Base-by-base conservation (phyloP, 1,139 yeast species). In the Geotrichum reessii region DNA sequence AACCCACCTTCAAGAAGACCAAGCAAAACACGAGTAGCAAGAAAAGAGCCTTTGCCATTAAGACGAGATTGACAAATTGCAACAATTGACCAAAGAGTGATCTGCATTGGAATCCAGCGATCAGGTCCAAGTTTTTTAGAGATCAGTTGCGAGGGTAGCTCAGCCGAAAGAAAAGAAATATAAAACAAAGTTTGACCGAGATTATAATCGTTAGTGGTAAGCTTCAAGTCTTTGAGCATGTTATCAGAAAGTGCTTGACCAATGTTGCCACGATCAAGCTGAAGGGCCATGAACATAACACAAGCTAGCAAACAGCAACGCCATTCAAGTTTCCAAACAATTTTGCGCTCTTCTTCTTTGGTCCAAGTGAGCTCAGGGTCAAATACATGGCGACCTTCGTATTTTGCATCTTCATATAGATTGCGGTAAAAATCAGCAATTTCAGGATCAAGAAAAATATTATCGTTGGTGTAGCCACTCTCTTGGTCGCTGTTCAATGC, bases 1-100 rank as follows among this genome's bases (percentile, higher is more conserved):
- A 81, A 80, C 0, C 85, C 85, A 50, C 84, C 84, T 31, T 80
- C 80, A 27, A 79, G 71, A 9, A 70, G 52, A 1, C 83, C 85
- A 25, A 80, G 71, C 12, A 80, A 68, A 2, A 74, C 77, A 55
- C 85, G 73, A 11, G 80, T 72, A 7, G 73, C 71, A 55, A 70
- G 73, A 63, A 76, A 81, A 0, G 75, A 67, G 1, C 71, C 40
- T 65, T 55, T 67, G 72, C 55, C 71, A 70, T 19, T 66, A 68
- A 58, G 81, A 62, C 17, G 74, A 71, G 24, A 74, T 64, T 82
- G 85, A 11, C 71, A 64, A 52, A 78, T 71, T 1, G 83, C 78
- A 0, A 81, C 80, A 44, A 79, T 58, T 54, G 82, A 78, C 85
- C 85, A 82, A 2, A 72, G 62, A 9, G 56, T 53, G 19, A 53